phyloP scores from a whole-genome alignment of 169 alveolate species.

The Plasmodium ovale region DNA sequence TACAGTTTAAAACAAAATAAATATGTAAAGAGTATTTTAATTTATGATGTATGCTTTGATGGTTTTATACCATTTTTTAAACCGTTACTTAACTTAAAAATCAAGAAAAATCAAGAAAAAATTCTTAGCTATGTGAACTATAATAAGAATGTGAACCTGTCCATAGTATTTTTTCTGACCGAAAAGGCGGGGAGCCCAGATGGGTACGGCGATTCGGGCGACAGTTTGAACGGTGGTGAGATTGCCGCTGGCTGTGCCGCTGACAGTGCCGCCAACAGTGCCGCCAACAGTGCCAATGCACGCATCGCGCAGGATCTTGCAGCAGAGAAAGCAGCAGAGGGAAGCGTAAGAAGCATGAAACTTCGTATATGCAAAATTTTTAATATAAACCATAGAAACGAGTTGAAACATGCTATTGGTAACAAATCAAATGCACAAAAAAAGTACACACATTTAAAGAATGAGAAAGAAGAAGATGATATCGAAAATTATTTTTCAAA shows the following conservation, averaged over 20 bases:
- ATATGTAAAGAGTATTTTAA: slow-evolving; percentile 73
- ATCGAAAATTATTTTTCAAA: slow-evolving; percentile 43
- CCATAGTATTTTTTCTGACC: slow-evolving; percentile 49
- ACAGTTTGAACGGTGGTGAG: neutral
- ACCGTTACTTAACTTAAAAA: slow-evolving; percentile 74
- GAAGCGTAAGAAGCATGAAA: slow-evolving; percentile 4
- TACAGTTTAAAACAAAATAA: slow-evolving; percentile 78
- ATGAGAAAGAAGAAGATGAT: slow-evolving; percentile 4
- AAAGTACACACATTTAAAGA: neutral
- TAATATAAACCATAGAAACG: slow-evolving; percentile 59
- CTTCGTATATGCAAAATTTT: slow-evolving; percentile 45
- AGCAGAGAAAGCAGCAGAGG: neutral
- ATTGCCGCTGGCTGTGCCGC: neutral
- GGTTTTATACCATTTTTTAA: slow-evolving; percentile 83
- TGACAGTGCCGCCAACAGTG: neutral
- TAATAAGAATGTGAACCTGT: slow-evolving; percentile 46
- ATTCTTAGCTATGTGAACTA: slow-evolving; percentile 34
- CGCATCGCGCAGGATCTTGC: too few species aligned
- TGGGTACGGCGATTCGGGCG: neutral
- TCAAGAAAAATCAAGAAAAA: slow-evolving; percentile 43
- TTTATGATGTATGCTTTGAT: slow-evolving; percentile 64
- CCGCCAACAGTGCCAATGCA: neutral
- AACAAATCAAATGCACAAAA: neutral
- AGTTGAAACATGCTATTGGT: neutral
- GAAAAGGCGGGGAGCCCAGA: neutral